A percentile compares a stretch with the other conserved stretches of the same genome.
Evolutionary conservation across 2,329 filamentous ascomycete species (phyloP).

Genomic region (Fusarium transvaalense): DNA sequence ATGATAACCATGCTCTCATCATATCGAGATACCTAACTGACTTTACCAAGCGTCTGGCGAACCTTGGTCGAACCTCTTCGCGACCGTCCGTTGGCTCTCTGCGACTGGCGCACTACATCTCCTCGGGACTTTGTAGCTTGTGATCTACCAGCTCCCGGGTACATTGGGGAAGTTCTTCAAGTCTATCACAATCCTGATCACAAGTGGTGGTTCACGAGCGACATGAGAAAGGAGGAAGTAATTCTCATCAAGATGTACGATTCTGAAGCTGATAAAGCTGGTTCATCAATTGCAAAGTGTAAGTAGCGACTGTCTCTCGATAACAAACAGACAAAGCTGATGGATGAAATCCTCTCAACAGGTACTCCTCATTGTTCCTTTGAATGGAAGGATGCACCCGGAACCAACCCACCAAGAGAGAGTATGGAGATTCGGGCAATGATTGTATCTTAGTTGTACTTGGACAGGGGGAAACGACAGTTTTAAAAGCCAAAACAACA

Average conservation of each 20-base stretch:
- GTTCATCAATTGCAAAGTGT: background rate
- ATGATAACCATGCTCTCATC: too few species aligned
- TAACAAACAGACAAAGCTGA: too few species aligned
- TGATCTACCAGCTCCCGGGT: background rate
- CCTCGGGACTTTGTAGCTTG: background rate
- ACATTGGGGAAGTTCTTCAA: background rate
- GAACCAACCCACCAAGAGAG: background rate
- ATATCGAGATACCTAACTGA: too few species aligned
- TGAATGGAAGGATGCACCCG: background rate
- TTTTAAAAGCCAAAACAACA: too few species aligned
- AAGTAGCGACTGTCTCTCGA: background rate
- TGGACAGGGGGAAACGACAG: too few species aligned
- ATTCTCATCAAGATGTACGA: background rate
- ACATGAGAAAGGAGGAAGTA: background rate
- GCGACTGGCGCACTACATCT: background rate
- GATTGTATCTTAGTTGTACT: background rate
- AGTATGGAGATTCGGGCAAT: constrained; percentile 2
- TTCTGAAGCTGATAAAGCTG: background rate
- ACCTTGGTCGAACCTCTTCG: background rate
- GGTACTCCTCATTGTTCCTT: background rate
- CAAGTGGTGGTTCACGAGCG: background rate
- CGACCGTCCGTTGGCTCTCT: background rate
- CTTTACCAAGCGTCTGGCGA: background rate
- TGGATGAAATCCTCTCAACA: background rate
- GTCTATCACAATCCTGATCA: background rate